Evolutionary conservation across 805 yeast genomes (phyloP).

Genomic region (Geotrichum ghanense): DNA sequence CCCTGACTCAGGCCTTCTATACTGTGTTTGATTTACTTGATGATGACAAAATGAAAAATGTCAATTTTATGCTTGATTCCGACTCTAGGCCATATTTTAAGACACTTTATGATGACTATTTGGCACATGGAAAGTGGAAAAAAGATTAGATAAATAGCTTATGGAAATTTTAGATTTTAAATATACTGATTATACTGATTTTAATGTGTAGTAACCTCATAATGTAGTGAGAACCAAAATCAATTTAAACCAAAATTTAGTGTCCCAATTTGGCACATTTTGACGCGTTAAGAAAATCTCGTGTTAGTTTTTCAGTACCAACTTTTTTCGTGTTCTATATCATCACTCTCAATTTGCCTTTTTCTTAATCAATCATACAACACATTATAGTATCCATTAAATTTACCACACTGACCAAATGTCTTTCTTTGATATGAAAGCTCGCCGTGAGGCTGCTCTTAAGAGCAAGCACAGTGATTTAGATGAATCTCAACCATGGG

Average conservation of each 20-base stretch:
- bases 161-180: neutral
- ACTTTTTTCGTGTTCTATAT: neutral
- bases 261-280: no score
- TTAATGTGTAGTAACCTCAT: no score
- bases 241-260: no score
- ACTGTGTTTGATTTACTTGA: constrained; percentile 61
- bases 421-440: constrained; percentile 2
- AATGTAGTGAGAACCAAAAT: no score
- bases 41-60: constrained; percentile 47
- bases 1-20: constrained; percentile 45
- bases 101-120: constrained; percentile 59
- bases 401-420: no score
- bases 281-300: no score
- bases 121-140: constrained; percentile 72
- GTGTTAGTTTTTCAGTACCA: no score
- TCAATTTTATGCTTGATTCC: constrained; percentile 54
- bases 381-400: no score
- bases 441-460: neutral
- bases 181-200: no score
- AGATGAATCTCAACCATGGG: constrained; percentile 53
- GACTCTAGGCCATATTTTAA: constrained; percentile 61
- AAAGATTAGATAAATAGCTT: constrained; percentile 40
- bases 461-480: constrained; percentile 2
- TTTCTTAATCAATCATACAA: no score
- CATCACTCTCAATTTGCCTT: neutral